Conservation (phyloP, 345 rosid species). For the Eucalyptus marginata region DNA sequence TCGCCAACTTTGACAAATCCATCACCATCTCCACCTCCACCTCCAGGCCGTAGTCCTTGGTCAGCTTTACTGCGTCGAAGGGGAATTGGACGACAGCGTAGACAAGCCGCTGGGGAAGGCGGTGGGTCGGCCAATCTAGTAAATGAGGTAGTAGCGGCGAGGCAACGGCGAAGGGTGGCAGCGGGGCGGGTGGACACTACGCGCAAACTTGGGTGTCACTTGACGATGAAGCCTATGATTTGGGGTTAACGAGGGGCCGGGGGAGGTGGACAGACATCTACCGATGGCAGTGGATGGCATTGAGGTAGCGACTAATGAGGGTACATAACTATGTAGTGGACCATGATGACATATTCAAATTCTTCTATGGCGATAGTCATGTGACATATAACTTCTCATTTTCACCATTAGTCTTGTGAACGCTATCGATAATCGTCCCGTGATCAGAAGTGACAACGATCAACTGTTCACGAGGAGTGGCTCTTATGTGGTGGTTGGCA, state of each 20-base stretch:
- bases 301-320: background rate
- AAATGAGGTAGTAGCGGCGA: background rate
- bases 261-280: background rate
- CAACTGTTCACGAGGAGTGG: background rate
- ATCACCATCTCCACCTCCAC: background rate
- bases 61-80: background rate
- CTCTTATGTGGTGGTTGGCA: background rate
- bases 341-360: background rate
- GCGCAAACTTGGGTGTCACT: background rate
- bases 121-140: background rate
- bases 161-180: background rate
- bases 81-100: background rate
- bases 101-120: background rate
- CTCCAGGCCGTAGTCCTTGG: background rate
- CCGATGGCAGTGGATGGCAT: background rate
- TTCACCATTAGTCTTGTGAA: background rate
- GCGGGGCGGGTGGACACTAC: background rate
- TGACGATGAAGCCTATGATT: background rate
- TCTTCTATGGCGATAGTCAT: background rate
- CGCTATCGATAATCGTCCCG: fast-evolving
- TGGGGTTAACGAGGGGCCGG: background rate
- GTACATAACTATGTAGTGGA: background rate
- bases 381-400: background rate
- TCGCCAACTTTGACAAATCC: background rate
- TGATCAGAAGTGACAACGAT: fast-evolving